Conservation (phyloP, 108 stramenopile genomes). For the Skeletonema marinoi region DNA sequence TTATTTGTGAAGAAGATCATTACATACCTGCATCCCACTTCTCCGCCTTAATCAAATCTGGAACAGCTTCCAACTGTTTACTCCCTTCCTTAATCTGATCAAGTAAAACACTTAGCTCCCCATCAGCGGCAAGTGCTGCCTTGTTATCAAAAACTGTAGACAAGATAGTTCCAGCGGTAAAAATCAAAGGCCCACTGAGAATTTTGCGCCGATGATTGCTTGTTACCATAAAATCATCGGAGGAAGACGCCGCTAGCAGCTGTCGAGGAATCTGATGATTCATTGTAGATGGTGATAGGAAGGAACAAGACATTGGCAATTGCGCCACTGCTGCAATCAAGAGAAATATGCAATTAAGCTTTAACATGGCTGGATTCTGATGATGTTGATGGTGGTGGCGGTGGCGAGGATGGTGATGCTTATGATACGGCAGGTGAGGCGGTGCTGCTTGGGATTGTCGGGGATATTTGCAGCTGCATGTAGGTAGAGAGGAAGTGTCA, state of each 20-base stretch:
- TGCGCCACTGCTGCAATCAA: background rate
- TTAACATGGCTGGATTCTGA: background rate
- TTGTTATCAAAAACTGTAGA: conserved; percentile 7
- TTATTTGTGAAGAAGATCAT: background rate
- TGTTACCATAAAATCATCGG: background rate
- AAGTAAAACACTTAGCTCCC: conserved; percentile 15
- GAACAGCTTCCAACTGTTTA: conserved; percentile 60
- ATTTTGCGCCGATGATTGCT: background rate
- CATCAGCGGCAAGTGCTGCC: conserved; percentile 14
- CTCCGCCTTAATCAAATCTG: conserved; percentile 67
- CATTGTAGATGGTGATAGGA: background rate
- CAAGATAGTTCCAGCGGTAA: background rate
- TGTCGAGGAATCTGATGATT: background rate
- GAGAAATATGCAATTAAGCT: background rate
- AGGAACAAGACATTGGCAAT: background rate
- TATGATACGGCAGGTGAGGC: too few relatives aligned
- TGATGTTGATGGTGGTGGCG: background rate
- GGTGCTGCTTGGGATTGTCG: too few relatives aligned
- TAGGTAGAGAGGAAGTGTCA: too few relatives aligned
- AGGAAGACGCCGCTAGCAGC: background rate
- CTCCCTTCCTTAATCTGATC: conserved; percentile 50
- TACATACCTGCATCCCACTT: conserved; percentile 76
- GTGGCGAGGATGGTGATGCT: too few relatives aligned
- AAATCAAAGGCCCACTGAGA: background rate
- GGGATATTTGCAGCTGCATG: too few relatives aligned